A percentile compares a stretch with the other conserved stretches of the same genome.
Evolutionary conservation across 2,329 filamentous ascomycete genomes (phyloP).

Genomic region (Colletotrichum sansevieriae): DNA sequence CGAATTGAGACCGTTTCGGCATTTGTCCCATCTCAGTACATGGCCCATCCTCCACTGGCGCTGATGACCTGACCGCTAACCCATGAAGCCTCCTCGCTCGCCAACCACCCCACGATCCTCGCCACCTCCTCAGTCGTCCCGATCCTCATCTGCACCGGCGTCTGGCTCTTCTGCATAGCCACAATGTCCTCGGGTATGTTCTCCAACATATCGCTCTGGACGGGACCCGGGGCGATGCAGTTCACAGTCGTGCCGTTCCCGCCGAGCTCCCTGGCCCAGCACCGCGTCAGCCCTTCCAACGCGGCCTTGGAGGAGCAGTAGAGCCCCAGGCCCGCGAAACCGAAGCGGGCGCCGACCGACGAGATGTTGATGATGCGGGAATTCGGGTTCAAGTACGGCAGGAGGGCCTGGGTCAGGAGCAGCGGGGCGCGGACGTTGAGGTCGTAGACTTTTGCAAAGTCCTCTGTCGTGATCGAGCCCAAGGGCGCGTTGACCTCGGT

Average conservation of each 20-base stretch:
- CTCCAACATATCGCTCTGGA: constrained; percentile 69
- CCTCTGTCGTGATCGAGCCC: constrained; percentile 58
- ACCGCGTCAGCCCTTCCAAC: constrained; percentile 70
- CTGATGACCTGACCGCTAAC: constrained; percentile 68
- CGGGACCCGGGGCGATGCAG: constrained; percentile 69
- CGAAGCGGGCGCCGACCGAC: constrained; percentile 64
- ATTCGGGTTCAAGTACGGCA: constrained; percentile 62
- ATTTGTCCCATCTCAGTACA: constrained; percentile 40
- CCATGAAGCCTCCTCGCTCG: constrained; percentile 62
- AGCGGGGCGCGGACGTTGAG: constrained; percentile 69
- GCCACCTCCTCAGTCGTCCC: constrained; percentile 68
- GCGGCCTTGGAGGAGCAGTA: constrained; percentile 72
- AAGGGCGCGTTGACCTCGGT: constrained; percentile 52
- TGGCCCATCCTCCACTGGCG: constrained; percentile 61
- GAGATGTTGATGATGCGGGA: constrained; percentile 71
- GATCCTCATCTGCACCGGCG: constrained; percentile 63
- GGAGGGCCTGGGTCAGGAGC: constrained; percentile 65
- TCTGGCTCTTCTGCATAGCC: constrained; percentile 62
- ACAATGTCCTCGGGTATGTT: constrained; percentile 63
- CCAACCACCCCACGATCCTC: constrained; percentile 67
- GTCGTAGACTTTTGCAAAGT: constrained; percentile 67
- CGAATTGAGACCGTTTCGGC: neutral
- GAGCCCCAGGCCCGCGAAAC: constrained; percentile 59
- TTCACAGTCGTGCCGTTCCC: constrained; percentile 71
- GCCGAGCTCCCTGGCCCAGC: constrained; percentile 71